These are phyloP conservation scores for Hortaea werneckii DNA, from an alignment of 2,329 filamentous ascomycete species.

Conservation along the genomic window DNA sequence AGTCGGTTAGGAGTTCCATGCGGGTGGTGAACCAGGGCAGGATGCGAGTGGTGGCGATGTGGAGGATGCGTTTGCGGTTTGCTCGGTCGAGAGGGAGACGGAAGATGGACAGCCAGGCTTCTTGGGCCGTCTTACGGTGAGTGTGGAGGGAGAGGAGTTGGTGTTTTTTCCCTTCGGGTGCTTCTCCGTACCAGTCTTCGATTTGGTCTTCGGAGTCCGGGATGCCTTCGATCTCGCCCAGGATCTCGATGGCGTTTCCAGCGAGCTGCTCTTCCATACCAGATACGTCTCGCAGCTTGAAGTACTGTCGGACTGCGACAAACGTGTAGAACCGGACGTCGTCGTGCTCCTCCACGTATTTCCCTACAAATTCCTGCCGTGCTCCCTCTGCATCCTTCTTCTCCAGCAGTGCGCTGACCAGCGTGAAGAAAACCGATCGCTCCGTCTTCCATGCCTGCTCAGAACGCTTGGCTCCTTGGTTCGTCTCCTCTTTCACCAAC, in stretches of 20 bases:
- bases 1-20: constrained; percentile 87
- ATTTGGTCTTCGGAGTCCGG: constrained; percentile 58
- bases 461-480: constrained; percentile 36
- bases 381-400: constrained; percentile 48
- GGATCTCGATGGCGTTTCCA: constrained; percentile 50
- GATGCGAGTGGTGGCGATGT: constrained; percentile 64
- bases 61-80: constrained; percentile 69
- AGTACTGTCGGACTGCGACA: constrained; percentile 53
- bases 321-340: constrained; percentile 81
- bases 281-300: constrained; percentile 17
- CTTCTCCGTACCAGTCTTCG: constrained; percentile 55
- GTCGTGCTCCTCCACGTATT: constrained; percentile 69
- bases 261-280: constrained; percentile 36
- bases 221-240: constrained; percentile 59
- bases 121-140: constrained; percentile 72
- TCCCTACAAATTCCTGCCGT: constrained; percentile 64
- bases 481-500: constrained; percentile 66
- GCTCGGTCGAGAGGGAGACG: constrained; percentile 55
- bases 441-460: constrained; percentile 60
- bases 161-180: constrained; percentile 58
- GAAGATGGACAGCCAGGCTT: constrained; percentile 76
- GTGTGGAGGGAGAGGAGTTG: constrained; percentile 53
- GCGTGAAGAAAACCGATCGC: constrained; percentile 47
- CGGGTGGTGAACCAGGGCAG: constrained; percentile 75
- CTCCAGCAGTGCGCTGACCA: constrained; percentile 54